These are phyloP conservation scores for Ehretia macrophylla DNA, from an alignment of 257 asterid genomes.

Conservation along the genomic window DNA sequence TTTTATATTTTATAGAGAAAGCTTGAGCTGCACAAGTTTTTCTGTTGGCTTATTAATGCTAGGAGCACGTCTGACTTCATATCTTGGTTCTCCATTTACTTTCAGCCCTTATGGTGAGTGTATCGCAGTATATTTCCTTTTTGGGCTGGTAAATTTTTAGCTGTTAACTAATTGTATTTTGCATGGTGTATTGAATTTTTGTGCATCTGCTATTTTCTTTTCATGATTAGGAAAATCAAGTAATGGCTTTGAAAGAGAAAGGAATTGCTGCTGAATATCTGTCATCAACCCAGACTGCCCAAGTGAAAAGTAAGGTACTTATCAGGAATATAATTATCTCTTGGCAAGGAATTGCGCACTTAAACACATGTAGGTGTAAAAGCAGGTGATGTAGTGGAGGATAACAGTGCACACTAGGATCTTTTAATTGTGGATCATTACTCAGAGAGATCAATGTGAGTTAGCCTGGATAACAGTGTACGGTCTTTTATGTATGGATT, in stretches of 20 bases:
- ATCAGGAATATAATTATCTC: constrained; percentile 1
- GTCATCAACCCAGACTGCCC: constrained; percentile 76
- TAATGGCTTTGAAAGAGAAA: constrained; percentile 67
- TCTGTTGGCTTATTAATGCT: constrained; percentile 34
- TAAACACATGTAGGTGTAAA: not conserved
- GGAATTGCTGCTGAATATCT: constrained; percentile 89
- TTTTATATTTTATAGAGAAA: constrained; percentile 16
- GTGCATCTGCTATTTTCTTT: constrained; percentile 3
- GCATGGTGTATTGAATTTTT: constrained; percentile 8
- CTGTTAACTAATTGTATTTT: not conserved
- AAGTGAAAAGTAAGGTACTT: constrained; percentile 66
- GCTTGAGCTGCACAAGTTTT: constrained; percentile 45
- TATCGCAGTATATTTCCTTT: constrained; percentile 5
- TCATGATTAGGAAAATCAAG: constrained; percentile 79
- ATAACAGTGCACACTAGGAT: not conserved
- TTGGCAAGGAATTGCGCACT: not conserved
- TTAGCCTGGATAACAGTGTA: too few species aligned
- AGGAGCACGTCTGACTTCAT: constrained; percentile 37
- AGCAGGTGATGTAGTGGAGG: not conserved
- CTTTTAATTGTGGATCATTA: too few species aligned
- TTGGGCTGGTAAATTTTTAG: constrained; percentile 10
- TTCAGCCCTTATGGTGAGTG: constrained; percentile 86
- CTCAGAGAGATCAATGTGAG: too few species aligned
- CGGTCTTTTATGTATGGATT: too few species aligned
- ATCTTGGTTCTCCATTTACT: constrained; percentile 17